These are phyloP conservation scores for Plantago lanceolata DNA, from an alignment of 305 asterid species.

Conservation along the genomic window DNA sequence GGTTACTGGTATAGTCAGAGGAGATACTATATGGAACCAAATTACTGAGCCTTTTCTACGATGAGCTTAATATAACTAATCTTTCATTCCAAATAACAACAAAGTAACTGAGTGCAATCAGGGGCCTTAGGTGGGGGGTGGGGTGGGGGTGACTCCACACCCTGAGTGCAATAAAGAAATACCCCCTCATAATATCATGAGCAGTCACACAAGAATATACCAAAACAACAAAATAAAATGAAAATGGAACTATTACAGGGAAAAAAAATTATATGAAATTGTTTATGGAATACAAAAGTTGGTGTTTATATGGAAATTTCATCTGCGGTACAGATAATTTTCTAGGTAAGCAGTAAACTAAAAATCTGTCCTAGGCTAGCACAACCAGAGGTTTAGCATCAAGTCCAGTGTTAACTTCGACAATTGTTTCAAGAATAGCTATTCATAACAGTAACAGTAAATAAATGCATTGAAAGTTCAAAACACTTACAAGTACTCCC, in stretches of 20 bases:
- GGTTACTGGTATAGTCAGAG: background rate
- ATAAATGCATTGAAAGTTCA: slow-evolving; percentile 3
- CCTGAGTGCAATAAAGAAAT: background rate
- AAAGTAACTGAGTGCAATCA: too few species aligned
- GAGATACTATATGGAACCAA: background rate
- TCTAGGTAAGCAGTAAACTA: background rate
- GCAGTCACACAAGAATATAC: background rate
- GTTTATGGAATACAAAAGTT: background rate
- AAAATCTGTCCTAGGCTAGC: background rate
- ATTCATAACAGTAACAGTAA: slow-evolving; percentile 1
- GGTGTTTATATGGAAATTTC: background rate
- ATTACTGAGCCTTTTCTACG: background rate
- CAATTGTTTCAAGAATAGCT: background rate
- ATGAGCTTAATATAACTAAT: background rate
- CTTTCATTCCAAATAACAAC: background rate
- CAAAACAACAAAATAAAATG: too few species aligned
- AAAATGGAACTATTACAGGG: background rate
- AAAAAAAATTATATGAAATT: too few species aligned
- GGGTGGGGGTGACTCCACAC: too few species aligned
- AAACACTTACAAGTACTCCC: slow-evolving; percentile 79
- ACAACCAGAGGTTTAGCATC: background rate
- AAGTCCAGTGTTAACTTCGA: background rate
- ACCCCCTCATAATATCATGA: background rate
- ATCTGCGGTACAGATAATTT: background rate
- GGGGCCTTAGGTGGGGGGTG: too few species aligned